Conservation (phyloP, 352 stramenopile genomes). For the Globisporangium apiculatum region DNA sequence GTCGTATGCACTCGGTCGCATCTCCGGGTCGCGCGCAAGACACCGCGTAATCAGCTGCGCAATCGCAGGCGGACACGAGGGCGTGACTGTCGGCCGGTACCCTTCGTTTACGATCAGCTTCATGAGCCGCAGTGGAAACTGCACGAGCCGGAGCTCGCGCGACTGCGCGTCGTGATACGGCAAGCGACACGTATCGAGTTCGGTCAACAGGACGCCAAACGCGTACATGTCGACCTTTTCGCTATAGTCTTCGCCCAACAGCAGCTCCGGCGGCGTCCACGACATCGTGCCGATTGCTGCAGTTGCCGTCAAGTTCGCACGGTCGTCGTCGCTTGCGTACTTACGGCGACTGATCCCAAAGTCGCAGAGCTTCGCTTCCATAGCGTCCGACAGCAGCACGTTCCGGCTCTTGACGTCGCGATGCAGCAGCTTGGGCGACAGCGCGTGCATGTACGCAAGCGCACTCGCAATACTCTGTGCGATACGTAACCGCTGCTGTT, state of each 20-base stretch:
- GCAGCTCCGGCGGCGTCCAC: constrained; percentile 55
- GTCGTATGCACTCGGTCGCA: constrained; percentile 39
- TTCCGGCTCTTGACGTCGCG: constrained; percentile 13
- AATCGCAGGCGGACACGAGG: constrained; percentile 48
- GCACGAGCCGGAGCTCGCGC: constrained; percentile 29
- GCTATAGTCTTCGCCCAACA: constrained; percentile 58
- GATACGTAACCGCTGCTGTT: constrained; percentile 44
- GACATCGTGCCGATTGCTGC: constrained; percentile 48
- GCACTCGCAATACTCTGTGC: constrained; percentile 50
- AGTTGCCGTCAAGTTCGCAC: constrained; percentile 43
- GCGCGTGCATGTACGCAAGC: constrained; percentile 69
- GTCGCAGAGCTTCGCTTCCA: constrained; percentile 64
- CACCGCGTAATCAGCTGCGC: constrained; percentile 50
- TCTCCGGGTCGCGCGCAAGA: constrained; percentile 38
- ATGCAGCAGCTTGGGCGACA: constrained; percentile 12
- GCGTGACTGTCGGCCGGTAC: constrained; percentile 44
- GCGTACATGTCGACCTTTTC: constrained; percentile 81
- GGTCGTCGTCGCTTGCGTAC: constrained; percentile 24
- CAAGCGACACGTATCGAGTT: constrained; percentile 67
- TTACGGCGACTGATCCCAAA: constrained; percentile 55
- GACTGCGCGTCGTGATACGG: constrained; percentile 56
- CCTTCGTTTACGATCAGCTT: constrained; percentile 50
- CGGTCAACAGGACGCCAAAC: constrained; percentile 58
- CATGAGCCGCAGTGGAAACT: constrained; percentile 52
- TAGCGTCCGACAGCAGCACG: constrained; percentile 8